These are phyloP conservation scores for Penicillium desertorum DNA, from an alignment of 495 filamentous ascomycete species.

Conservation along the genomic window DNA sequence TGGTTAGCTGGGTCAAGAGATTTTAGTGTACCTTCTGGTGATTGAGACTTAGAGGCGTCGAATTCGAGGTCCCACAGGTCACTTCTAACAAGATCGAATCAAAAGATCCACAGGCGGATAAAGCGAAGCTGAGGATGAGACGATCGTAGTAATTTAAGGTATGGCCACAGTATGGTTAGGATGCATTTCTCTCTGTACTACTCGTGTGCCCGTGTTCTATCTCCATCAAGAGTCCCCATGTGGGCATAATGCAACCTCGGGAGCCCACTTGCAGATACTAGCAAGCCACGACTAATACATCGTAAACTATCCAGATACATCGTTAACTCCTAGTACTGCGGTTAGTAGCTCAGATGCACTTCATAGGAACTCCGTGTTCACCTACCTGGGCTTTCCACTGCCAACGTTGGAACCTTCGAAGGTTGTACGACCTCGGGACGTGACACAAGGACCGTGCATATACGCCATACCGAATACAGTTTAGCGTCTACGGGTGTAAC, in stretches of 20 bases:
- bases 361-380: not conserved
- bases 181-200: too few relatives aligned
- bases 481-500: not conserved
- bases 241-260: too few relatives aligned
- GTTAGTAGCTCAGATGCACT: too few relatives aligned
- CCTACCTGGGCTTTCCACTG: not conserved
- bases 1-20: not conserved
- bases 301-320: too few relatives aligned
- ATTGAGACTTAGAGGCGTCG: not conserved
- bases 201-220: too few relatives aligned
- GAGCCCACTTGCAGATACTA: too few relatives aligned
- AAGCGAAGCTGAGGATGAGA: not conserved
- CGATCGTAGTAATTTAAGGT: not conserved
- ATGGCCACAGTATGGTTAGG: too few relatives aligned
- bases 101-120: not conserved
- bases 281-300: too few relatives aligned
- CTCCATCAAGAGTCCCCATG: too few relatives aligned
- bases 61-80: not conserved
- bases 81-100: not conserved
- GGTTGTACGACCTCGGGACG: not conserved
- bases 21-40: not conserved
- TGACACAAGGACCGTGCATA: not conserved
- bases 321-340: too few relatives aligned
- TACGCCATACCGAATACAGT: not conserved
- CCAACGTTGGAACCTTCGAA: not conserved